Conservation (phyloP, 2,329 filamentous ascomycete genomes). For the Chrysoporthe cubensis region DNA sequence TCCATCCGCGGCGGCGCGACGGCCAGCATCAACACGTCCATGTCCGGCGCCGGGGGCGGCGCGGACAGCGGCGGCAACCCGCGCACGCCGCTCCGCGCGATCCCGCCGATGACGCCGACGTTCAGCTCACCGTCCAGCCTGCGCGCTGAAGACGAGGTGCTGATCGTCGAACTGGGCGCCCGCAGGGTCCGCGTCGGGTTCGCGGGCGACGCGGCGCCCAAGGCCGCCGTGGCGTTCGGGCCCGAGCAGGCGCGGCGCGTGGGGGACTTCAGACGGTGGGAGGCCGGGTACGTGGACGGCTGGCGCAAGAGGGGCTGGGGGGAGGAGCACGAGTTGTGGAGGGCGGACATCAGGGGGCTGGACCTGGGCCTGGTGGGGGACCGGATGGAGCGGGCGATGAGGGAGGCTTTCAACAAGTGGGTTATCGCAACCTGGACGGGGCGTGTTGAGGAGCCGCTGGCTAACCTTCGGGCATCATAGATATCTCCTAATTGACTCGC, state of each 20-base stretch:
- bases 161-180: constrained; percentile 83
- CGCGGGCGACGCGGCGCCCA: constrained; percentile 80
- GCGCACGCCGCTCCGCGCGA: constrained; percentile 62
- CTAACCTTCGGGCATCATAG: constrained; percentile 40
- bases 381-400: constrained; percentile 80
- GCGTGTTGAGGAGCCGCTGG: neutral
- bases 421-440: constrained; percentile 43
- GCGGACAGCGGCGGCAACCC: constrained; percentile 46
- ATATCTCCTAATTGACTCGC: constrained; percentile 72
- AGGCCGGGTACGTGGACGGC: constrained; percentile 53
- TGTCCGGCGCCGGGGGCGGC: neutral
- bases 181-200: constrained; percentile 82
- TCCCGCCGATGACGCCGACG: constrained; percentile 56
- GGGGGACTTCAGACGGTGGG: constrained; percentile 81
- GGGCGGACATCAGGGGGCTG: constrained; percentile 69
- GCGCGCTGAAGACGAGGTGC: constrained; percentile 78
- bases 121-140: constrained; percentile 65
- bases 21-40: constrained; percentile 22
- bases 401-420: constrained; percentile 81
- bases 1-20: constrained; percentile 53
- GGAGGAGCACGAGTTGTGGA: constrained; percentile 75
- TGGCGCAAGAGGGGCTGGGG: constrained; percentile 63
- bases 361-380: constrained; percentile 84
- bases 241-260: constrained; percentile 76
- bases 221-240: constrained; percentile 70